phyloP scores from a whole-genome alignment of 805 yeast genomes.

The Yamadazyma nakazawae region DNA sequence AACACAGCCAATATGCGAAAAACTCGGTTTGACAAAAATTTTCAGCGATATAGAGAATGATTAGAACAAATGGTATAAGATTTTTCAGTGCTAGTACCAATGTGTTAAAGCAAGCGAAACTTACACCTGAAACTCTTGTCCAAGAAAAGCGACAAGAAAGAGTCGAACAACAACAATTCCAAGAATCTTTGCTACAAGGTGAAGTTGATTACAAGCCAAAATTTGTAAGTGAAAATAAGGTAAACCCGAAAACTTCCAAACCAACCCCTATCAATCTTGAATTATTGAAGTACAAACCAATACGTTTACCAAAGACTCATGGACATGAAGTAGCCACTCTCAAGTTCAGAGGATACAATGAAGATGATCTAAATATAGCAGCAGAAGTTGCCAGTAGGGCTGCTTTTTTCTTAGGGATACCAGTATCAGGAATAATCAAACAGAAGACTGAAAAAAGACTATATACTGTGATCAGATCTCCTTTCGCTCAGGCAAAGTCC shows the following conservation, averaged over 20 bases:
- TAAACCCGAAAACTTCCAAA: constrained; percentile 23
- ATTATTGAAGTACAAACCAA: constrained; percentile 76
- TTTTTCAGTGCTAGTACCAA: constrained; percentile 12
- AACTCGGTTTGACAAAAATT: constrained; percentile 4
- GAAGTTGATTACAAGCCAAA: constrained; percentile 31
- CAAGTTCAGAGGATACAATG: constrained; percentile 67
- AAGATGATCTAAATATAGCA: constrained; percentile 67
- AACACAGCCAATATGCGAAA: neutral
- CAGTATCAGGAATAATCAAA: constrained; percentile 73
- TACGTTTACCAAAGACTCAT: constrained; percentile 60
- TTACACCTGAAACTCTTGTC: constrained; percentile 32
- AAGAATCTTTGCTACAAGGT: constrained; percentile 24
- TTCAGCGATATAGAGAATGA: constrained; percentile 4
- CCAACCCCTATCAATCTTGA: constrained; percentile 87
- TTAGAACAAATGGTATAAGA: neutral
- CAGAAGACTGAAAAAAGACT: constrained; percentile 69
- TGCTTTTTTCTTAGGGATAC: constrained; percentile 86
- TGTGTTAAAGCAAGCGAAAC: neutral
- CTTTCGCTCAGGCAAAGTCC: constrained; percentile 90
- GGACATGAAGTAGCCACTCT: constrained; percentile 80
- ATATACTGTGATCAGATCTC: constrained; percentile 92
- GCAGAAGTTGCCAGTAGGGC: constrained; percentile 86
- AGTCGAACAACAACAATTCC: constrained; percentile 21
- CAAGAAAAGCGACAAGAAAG: constrained; percentile 23
- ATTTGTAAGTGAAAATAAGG: constrained; percentile 19